phyloP scores from a whole-genome alignment of 1,139 yeast species.

The Saccharomyces pastorianus region DNA sequence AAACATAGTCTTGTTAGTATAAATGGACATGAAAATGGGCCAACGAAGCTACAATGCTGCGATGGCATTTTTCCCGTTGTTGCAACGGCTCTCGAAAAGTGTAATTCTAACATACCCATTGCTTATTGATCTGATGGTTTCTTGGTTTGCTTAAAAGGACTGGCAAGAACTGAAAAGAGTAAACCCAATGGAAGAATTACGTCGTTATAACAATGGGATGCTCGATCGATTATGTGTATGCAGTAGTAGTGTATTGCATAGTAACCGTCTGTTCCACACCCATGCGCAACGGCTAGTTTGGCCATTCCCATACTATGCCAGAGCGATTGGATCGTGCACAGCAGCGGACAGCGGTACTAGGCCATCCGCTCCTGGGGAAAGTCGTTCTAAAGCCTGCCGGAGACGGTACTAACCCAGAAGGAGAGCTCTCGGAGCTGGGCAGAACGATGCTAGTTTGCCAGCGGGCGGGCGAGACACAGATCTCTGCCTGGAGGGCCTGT shows the following conservation, averaged over 20 bases:
- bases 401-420: neutral
- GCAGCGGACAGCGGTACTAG: neutral
- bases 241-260: neutral
- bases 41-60: neutral
- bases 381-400: neutral
- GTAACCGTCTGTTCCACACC: neutral
- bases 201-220: neutral
- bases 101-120: constrained; percentile 23
- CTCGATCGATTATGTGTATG: neutral
- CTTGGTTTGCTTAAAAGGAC: constrained; percentile 7
- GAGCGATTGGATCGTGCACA: neutral
- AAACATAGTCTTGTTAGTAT: neutral
- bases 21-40: neutral
- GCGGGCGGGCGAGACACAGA: neutral
- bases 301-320: neutral
- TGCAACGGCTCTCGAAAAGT: neutral
- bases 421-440: neutral
- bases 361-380: neutral
- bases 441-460: neutral
- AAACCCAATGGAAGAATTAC: neutral
- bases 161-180: neutral
- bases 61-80: neutral
- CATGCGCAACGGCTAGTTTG: neutral
- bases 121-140: constrained; percentile 28
- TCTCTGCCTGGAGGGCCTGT: neutral